phyloP scores from a whole-genome alignment of 495 filamentous ascomycete genomes.

The Aspergillus taichungensis region DNA sequence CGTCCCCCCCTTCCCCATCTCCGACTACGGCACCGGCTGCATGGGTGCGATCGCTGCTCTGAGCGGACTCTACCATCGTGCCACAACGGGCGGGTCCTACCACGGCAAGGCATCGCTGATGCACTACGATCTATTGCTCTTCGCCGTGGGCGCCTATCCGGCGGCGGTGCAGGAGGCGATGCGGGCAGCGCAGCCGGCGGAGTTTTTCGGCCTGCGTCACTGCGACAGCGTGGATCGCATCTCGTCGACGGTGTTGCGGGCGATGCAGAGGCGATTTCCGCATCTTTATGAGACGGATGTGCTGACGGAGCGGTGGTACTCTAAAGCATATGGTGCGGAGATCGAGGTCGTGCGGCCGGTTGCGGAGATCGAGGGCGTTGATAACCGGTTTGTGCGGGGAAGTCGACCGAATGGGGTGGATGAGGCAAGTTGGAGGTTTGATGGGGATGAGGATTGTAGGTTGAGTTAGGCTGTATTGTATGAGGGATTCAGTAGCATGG shows the following conservation, averaged over 20 bases:
- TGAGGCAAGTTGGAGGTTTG: constrained; percentile 28
- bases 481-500: neutral
- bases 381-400: constrained; percentile 31
- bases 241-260: constrained; percentile 52
- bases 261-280: constrained; percentile 45
- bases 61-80: constrained; percentile 52
- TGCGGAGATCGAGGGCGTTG: constrained; percentile 29
- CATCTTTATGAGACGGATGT: constrained; percentile 24
- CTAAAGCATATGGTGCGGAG: constrained; percentile 29
- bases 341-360: constrained; percentile 34
- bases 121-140: constrained; percentile 63
- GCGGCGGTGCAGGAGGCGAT: constrained; percentile 47
- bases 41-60: constrained; percentile 59
- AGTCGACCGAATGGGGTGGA: constrained; percentile 36
- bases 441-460: constrained; percentile 21
- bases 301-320: constrained; percentile 34
- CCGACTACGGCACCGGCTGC: constrained; percentile 68
- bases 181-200: constrained; percentile 40
- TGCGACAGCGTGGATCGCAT: constrained; percentile 66
- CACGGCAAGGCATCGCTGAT: constrained; percentile 52
- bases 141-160: constrained; percentile 53
- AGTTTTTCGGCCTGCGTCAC: constrained; percentile 59
- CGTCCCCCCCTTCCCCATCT: constrained; percentile 75
- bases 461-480: neutral
- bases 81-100: constrained; percentile 55